Base-by-base conservation (phyloP, 768 basidiomycete genomes). In the Lactifluus hygrophoroides region DNA sequence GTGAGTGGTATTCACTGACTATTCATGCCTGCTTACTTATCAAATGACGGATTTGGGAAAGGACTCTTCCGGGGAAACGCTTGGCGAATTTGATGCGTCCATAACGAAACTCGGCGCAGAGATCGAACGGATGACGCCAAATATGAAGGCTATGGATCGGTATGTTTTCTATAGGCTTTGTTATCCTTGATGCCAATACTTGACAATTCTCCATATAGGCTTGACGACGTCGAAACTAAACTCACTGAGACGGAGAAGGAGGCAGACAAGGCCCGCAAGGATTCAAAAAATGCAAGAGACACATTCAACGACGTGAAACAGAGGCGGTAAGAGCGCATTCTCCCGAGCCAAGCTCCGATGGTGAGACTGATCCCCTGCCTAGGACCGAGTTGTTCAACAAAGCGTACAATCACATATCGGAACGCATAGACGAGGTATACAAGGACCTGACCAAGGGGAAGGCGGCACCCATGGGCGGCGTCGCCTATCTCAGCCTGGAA, bases 371-470 rank as follows among this genome's bases (percentile, higher is more conserved):
- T 40, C 40, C 17, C 38, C 60, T 16, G 5, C 9, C 0, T 43
- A 82, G 87, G 64, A 82, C 80, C 54, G 91, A 97, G 58, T 70
- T 95, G 23, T 98, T 98, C 77, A 94, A 94, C 72, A 90, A 88
- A 65, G 96, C 96, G 0, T 99, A 93, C 75, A 87, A 85, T 61
- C 94, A 99, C 66, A 98, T 99, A 56, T 90, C 94, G 11, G 92
- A 94, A 59, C 79, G 83, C 40, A 99, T 99, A 63, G 94, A 97
- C 67, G 80, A 86, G 62, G 94, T 98, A 0, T 99, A 99, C 75
- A 98, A 98, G 72, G 94, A 97, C 64, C 80, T 98, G 16, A 98
- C 96, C 0, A 98, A 95, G 72, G 94, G 92, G 14, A 93, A 92
- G 68, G 87, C 89, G 2, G 82, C 91, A 1, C 93, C 93, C 0